These are phyloP conservation scores for Trypanosoma melophagium DNA, from an alignment of 208 protist genomes.

Conservation along the genomic window DNA sequence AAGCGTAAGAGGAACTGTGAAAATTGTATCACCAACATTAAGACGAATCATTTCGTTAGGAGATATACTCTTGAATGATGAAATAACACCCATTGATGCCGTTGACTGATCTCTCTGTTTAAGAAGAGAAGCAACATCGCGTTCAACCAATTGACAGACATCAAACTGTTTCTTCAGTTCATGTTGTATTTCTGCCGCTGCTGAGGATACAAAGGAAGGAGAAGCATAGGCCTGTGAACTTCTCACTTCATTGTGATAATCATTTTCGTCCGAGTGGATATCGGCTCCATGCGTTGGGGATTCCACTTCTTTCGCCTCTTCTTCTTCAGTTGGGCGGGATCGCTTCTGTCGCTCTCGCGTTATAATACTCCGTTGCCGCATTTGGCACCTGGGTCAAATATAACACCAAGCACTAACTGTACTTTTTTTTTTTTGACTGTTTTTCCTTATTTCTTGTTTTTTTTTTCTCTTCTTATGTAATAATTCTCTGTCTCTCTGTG, in stretches of 20 bases:
- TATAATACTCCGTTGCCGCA: slow-evolving; percentile 13
- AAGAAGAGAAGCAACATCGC: slow-evolving; percentile 23
- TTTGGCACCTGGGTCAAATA: not conserved
- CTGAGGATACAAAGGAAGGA: not conserved
- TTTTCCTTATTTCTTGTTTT: not conserved
- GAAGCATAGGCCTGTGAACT: not conserved
- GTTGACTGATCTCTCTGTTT: slow-evolving; percentile 22
- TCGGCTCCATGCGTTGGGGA: not conserved
- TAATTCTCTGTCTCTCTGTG: not conserved
- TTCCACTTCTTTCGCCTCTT: not conserved
- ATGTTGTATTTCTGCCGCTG: slow-evolving; percentile 15
- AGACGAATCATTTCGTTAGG: slow-evolving; percentile 43
- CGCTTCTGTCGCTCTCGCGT: slow-evolving; percentile 20
- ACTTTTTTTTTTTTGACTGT: not conserved
- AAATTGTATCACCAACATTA: slow-evolving; percentile 82
- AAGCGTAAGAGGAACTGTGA: slow-evolving; percentile 65
- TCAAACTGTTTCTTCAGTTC: slow-evolving; percentile 22
- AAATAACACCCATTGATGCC: not conserved
- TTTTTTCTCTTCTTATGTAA: not conserved
- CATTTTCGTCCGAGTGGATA: slow-evolving; percentile 10
- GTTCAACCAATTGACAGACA: slow-evolving; percentile 17
- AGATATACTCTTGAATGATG: slow-evolving; percentile 10
- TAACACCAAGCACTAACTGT: not conserved
- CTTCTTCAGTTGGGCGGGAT: not conserved
- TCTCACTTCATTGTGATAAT: not conserved